phyloP scores from a whole-genome alignment of 2,329 filamentous ascomycete species.

The Talaromyces islandicus region DNA sequence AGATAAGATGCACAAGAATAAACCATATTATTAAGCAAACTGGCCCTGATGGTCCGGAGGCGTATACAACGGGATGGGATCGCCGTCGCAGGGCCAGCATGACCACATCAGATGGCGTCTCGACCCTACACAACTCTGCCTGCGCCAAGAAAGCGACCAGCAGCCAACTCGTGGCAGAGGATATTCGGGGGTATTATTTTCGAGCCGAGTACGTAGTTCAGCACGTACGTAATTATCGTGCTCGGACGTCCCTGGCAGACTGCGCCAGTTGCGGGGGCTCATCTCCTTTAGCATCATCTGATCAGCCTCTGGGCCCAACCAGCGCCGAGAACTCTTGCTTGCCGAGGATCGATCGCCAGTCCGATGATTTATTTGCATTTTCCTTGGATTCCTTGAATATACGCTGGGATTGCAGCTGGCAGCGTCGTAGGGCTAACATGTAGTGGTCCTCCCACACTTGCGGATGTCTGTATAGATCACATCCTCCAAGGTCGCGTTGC shows the following conservation, averaged over 20 bases:
- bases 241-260: not conserved
- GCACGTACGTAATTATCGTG: not conserved
- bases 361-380: not conserved
- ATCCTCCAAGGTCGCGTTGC: not conserved
- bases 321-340: not conserved
- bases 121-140: not conserved
- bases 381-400: not conserved
- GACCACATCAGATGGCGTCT: not conserved
- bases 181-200: not conserved
- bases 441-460: not conserved
- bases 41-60: not conserved
- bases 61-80: not conserved
- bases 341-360: not conserved
- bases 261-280: not conserved
- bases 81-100: not conserved
- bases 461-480: not conserved
- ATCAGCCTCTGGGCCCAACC: not conserved
- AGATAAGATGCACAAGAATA: not conserved
- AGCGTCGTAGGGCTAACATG: not conserved
- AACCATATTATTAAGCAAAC: not conserved
- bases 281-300: not conserved
- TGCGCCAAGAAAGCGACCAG: not conserved
- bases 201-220: not conserved
- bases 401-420: not conserved
- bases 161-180: not conserved